Conservation (phyloP, 1,139 yeast genomes). For the Candida dubliniensis region DNA sequence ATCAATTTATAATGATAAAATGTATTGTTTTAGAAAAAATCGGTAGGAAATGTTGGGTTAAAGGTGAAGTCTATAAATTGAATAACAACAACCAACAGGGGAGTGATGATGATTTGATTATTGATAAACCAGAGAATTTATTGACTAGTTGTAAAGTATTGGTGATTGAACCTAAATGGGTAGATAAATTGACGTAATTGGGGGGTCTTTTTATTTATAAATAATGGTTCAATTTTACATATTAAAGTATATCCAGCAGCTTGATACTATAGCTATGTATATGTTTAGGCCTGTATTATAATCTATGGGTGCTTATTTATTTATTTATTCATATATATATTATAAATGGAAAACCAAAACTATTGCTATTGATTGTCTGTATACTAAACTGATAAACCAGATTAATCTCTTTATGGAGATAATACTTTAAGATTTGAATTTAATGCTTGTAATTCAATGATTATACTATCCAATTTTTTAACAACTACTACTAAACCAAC, state of each 20-base stretch:
- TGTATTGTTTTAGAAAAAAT: conserved; percentile 33
- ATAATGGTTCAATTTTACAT: too few species aligned
- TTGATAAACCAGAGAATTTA: conserved; percentile 26
- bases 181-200: conserved; percentile 29
- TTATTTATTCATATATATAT: conserved; percentile 5
- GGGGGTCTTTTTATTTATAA: too few species aligned
- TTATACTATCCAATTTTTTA: conserved; percentile 14
- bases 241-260: too few species aligned
- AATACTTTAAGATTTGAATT: conserved; percentile 10
- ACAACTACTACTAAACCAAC: conserved; percentile 13
- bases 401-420: conserved; percentile 1
- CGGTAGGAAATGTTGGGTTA: conserved; percentile 47
- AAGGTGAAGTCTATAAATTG: conserved; percentile 34
- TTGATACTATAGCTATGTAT: too few species aligned
- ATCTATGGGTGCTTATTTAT: conserved; percentile 8
- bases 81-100: background rate
- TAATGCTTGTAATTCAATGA: conserved; percentile 11
- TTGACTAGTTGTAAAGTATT: conserved; percentile 44
- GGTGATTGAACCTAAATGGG: conserved; percentile 51
- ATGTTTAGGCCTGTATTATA: background rate
- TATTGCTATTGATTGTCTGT: too few species aligned
- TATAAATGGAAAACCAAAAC: background rate
- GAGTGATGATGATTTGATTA: conserved; percentile 5
- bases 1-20: conserved; percentile 35
- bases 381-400: too few species aligned